Percentiles rank a stretch among this genome's conserved stretches.
phyloP scores from a whole-genome alignment of 1,284 basidiomycete genomes.

The Pisolithus thermaeus region DNA sequence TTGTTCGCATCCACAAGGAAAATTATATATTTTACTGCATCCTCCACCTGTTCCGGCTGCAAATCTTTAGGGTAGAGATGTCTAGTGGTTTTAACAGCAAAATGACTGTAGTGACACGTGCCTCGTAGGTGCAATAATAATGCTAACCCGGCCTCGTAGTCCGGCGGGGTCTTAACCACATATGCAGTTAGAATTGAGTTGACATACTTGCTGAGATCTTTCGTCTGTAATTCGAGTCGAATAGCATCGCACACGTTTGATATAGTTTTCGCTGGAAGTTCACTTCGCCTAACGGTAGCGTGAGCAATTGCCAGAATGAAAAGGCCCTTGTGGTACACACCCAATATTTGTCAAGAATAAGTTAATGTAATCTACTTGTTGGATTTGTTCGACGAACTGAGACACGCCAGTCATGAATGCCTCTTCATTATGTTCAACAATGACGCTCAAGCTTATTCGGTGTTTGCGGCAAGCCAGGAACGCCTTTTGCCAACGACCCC shows the following conservation, averaged over 20 bases:
- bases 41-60: constrained; percentile 79
- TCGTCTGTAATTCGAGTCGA: constrained; percentile 65
- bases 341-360: constrained; percentile 85
- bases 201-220: constrained; percentile 75
- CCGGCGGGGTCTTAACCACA: constrained; percentile 88
- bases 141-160: constrained; percentile 81
- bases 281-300: constrained; percentile 40
- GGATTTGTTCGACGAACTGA: constrained; percentile 78
- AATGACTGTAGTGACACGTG: constrained; percentile 22
- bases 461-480: constrained; percentile 91
- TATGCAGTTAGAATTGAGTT: constrained; percentile 91
- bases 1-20: constrained; percentile 93
- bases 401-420: constrained; percentile 64
- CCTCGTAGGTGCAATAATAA: constrained; percentile 79
- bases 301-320: neutral
- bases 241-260: constrained; percentile 77
- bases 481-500: constrained; percentile 74
- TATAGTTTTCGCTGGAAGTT: constrained; percentile 52
- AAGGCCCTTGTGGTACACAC: constrained; percentile 38
- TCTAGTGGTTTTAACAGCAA: neutral
- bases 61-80: constrained; percentile 40
- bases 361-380: constrained; percentile 90
- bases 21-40: constrained; percentile 97
- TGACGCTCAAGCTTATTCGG: constrained; percentile 84
- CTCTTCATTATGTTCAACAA: constrained; percentile 74